Evolutionary conservation across 1,284 basidiomycete genomes (phyloP), one percentile per base, ranked within the genome.

Genomic region (Paramarasmius palmivorus): DNA sequence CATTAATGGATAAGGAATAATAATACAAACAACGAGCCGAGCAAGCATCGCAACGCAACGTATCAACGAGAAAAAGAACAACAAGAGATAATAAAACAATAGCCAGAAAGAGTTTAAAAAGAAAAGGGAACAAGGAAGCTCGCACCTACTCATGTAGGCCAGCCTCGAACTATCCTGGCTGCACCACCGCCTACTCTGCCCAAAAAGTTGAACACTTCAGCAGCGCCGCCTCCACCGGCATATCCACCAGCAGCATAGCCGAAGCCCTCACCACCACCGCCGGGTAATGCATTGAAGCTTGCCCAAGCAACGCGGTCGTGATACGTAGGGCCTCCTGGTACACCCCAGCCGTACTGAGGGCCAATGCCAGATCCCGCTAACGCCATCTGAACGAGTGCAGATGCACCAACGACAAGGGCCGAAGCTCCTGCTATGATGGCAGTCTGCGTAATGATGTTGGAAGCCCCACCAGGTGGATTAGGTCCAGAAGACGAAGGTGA

Each of bases 261-360:
- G 19, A 46, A 46, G 7, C 44, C 44, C 32, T 46, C 44, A n/a
- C 25, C 44, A 29, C 25, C 23, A 12, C 44, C 44, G 7, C 44
- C 44, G n/a, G 44, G 44, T 26, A 46, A 17, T 9, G 44, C 44
- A n/a, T 46, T 46, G 25, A 46, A 46, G n/a, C 44, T 29, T 17
- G 44, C 44, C 44, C 44, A 46, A 29, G 44, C 44, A 46, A 46
- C 44, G 9, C 44, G 44, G 25, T 46, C 44, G 19, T 46, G 23
- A 15, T 46, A 46, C 4, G 44, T 46, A 8, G 44, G 44, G 9
- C 44, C 44, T 14, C 44, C 44, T 12, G 44, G 25, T 29, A 46
- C 44, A 32, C 44, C 44, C 12, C 25, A 46, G 22, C 29, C 29
- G 25, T 46, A 46, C 15, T 46, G 44, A 2, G 44, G 44, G 17